Evolutionary conservation across 2,329 filamentous ascomycete genomes (phyloP), one percentile per base, ranked within the genome.

Genomic region (Colletotrichum shisoi): DNA sequence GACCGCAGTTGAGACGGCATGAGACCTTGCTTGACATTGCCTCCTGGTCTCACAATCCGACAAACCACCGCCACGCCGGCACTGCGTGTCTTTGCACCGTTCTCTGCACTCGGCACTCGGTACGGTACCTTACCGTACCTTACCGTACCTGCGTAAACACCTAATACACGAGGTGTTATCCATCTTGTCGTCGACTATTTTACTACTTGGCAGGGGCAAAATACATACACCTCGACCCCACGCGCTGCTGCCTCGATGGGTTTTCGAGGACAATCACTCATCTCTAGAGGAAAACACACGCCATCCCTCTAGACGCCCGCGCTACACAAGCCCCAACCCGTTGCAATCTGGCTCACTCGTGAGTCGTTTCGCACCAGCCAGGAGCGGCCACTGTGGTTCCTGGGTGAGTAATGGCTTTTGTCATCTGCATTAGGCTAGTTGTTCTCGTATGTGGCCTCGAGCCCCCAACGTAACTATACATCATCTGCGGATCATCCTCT

Each of bases 301-400:
- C 51, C 37, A 53, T 31, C 34, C 51, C 21, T 21, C 39, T 37
- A 13, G 31, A 11, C 31, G 37, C 45, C 27, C 24, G 46, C 27
- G 48, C 45, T 24, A 15, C 56, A 60, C 40, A 27, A 64, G 15
- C 34, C 34, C 37, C 39, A 27, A 11, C 44, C n/a, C 46, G 37
- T 48, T 48, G 17, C 40, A 49, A 19, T 54, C 37, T 31, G 53
- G 37, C 24, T 65, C 49, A 57, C 49, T 62, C 49, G 53, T 53
- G 52, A 67, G 48, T 67, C 53, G 59, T 31, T 52, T 46, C 34
- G 37, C 49, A 57, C 54, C 63, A 54, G 27, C 52, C 31, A 53
- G 60, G 42, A 40, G 63, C 53, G 42, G 34, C 61, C 42, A 63
- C 21, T 24, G 12, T 37, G 40, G 48, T 42, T 62, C 27, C 51